A percentile compares a stretch with the other conserved stretches of the same genome.
phyloP scores from a whole-genome alignment of 2,329 filamentous ascomycete species.

The Pseudogymnoascus sp. region DNA sequence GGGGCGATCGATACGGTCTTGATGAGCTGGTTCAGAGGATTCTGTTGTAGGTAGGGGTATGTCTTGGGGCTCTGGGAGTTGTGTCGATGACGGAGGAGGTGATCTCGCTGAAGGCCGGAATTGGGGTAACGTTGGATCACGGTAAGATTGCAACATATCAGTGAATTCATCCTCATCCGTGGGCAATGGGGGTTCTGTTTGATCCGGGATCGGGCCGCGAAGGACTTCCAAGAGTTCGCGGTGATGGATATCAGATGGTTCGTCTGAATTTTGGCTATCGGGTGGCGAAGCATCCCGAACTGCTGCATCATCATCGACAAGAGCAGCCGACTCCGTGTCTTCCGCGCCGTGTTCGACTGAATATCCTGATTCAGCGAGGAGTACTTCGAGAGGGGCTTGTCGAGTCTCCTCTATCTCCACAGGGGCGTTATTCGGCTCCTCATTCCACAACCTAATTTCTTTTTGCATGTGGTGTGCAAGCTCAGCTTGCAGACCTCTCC shows the following conservation, averaged over 20 bases:
- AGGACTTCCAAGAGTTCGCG: slow-evolving; percentile 3
- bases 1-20: slow-evolving; percentile 21
- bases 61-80: slow-evolving; percentile 18
- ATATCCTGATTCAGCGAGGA: slow-evolving; percentile 24
- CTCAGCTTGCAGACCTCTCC: neutral
- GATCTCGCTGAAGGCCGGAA: slow-evolving; percentile 41
- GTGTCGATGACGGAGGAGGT: slow-evolving; percentile 37
- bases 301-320: neutral
- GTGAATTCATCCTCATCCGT: neutral
- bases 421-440: slow-evolving; percentile 19
- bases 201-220: neutral
- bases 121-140: slow-evolving; percentile 61
- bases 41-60: slow-evolving; percentile 12
- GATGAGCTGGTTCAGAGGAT: slow-evolving; percentile 13
- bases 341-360: slow-evolving; percentile 15
- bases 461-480: neutral
- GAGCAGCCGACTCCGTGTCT: neutral
- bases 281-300: neutral
- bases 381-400: slow-evolving; percentile 22
- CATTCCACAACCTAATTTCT: neutral
- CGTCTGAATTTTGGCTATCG: neutral
- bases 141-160: slow-evolving; percentile 22
- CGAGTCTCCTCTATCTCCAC: slow-evolving; percentile 26
- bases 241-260: neutral
- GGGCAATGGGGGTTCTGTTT: slow-evolving; percentile 3